phyloP scores from a whole-genome alignment of 192 early-diverging fungal genomes.

The Entophlyctis helioformis region DNA sequence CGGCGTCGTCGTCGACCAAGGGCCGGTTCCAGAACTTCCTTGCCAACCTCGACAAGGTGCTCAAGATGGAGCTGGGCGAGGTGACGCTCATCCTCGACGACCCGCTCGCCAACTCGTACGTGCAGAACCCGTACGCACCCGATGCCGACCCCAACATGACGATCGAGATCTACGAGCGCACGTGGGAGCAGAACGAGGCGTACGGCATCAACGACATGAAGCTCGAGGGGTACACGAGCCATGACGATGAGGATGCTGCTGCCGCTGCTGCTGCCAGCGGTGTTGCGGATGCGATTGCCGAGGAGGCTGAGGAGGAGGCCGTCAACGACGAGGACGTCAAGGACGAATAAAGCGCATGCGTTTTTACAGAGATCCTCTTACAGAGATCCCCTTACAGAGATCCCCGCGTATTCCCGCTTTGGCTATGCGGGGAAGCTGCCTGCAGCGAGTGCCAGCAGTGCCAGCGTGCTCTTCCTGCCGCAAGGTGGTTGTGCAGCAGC shows the following conservation, averaged over 20 bases:
- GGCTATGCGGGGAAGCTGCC: too few species aligned
- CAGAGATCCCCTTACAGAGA: too few species aligned
- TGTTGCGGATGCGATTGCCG: too few species aligned
- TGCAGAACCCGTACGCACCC: constrained; percentile 82
- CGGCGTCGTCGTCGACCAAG: constrained; percentile 34
- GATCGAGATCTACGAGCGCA: constrained; percentile 51
- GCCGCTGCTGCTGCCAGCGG: too few species aligned
- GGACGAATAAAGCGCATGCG: too few species aligned
- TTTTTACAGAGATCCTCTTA: too few species aligned
- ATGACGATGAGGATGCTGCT: constrained; percentile 77
- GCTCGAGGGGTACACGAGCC: constrained; percentile 51
- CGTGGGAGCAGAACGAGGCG: constrained; percentile 77
- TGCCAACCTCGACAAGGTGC: constrained; percentile 44
- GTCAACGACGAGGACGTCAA: too few species aligned
- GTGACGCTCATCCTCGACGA: constrained; percentile 79
- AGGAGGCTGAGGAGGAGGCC: too few species aligned
- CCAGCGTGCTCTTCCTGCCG: too few species aligned
- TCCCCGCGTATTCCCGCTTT: too few species aligned
- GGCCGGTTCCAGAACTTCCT: constrained; percentile 57
- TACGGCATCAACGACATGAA: constrained; percentile 85
- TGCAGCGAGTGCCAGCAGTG: too few species aligned
- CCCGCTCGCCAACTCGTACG: constrained; percentile 69
- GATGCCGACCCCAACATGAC: constrained; percentile 92
- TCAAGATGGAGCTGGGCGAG: constrained; percentile 22
- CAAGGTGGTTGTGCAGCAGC: too few species aligned